Conservation (phyloP, 257 asterid genomes). For the Anisodus acutangulus region DNA sequence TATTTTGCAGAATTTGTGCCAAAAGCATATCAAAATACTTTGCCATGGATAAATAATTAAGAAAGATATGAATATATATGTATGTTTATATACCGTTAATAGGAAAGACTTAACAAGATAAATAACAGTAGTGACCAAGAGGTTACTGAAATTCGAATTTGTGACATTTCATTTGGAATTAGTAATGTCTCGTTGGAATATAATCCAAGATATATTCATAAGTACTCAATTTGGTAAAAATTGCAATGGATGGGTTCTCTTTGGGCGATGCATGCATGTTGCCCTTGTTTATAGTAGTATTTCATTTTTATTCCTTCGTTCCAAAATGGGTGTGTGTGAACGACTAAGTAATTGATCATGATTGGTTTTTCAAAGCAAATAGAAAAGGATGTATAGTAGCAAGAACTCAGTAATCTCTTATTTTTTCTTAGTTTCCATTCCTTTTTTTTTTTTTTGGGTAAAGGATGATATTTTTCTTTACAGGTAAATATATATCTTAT, state of each 20-base stretch:
- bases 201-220: neutral
- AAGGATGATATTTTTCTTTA: neutral
- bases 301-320: neutral
- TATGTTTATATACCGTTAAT: neutral
- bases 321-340: neutral
- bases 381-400: neutral
- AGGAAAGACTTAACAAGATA: neutral
- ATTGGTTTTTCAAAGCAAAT: neutral
- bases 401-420: neutral
- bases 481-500: neutral
- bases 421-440: neutral
- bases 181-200: neutral
- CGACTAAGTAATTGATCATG: neutral
- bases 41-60: no score
- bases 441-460: neutral
- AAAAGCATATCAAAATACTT: conserved; percentile 12
- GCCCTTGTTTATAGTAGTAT: neutral
- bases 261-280: neutral
- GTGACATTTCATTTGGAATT: neutral
- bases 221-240: neutral
- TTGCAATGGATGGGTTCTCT: neutral
- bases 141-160: neutral
- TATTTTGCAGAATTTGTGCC: conserved; percentile 14
- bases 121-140: neutral
- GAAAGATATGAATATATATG: neutral